These are phyloP conservation scores for Lomentospora prolificans DNA, from an alignment of 2,329 filamentous ascomycete genomes.

Conservation along the genomic window DNA sequence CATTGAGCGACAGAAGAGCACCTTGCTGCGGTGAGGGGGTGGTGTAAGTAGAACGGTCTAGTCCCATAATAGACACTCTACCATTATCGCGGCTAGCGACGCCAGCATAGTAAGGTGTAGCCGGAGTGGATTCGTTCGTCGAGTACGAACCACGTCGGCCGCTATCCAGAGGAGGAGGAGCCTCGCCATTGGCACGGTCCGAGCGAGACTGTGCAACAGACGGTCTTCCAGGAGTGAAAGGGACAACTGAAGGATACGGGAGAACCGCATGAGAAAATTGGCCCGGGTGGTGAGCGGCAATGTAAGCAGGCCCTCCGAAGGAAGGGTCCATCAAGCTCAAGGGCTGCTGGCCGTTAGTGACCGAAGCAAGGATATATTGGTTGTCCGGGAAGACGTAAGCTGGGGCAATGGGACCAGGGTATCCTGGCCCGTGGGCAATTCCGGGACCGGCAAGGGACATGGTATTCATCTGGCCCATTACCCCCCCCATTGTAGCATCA, in stretches of 20 bases:
- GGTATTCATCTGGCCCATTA: slow-evolving; percentile 13
- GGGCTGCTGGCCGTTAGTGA: slow-evolving; percentile 21
- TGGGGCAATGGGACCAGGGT: slow-evolving; percentile 8
- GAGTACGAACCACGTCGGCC: slow-evolving; percentile 55
- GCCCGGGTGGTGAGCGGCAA: slow-evolving; percentile 25
- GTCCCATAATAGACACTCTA: slow-evolving; percentile 39
- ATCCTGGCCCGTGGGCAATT: slow-evolving; percentile 7
- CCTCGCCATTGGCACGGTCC: slow-evolving; percentile 39
- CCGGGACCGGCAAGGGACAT: slow-evolving; percentile 24
- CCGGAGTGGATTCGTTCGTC: slow-evolving; percentile 55
- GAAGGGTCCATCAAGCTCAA: slow-evolving; percentile 19
- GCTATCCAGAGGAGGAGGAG: slow-evolving; percentile 50
- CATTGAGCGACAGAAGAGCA: slow-evolving; percentile 28
- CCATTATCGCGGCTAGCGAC: slow-evolving; percentile 49
- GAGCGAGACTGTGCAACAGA: slow-evolving; percentile 33
- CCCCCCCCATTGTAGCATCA: slow-evolving; percentile 2
- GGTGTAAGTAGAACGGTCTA: slow-evolving; percentile 56
- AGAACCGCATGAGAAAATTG: slow-evolving; percentile 19
- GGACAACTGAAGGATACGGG: slow-evolving; percentile 30
- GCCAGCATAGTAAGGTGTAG: slow-evolving; percentile 55
- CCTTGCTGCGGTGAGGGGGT: slow-evolving; percentile 57
- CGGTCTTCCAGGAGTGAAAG: slow-evolving; percentile 43
- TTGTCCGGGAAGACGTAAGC: slow-evolving; percentile 23
- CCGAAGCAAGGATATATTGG: slow-evolving; percentile 26
- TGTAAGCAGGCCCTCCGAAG: slow-evolving; percentile 19